These are phyloP conservation scores for Huntiella savannae DNA, from an alignment of 2,329 filamentous ascomycete species.

Conservation along the genomic window DNA sequence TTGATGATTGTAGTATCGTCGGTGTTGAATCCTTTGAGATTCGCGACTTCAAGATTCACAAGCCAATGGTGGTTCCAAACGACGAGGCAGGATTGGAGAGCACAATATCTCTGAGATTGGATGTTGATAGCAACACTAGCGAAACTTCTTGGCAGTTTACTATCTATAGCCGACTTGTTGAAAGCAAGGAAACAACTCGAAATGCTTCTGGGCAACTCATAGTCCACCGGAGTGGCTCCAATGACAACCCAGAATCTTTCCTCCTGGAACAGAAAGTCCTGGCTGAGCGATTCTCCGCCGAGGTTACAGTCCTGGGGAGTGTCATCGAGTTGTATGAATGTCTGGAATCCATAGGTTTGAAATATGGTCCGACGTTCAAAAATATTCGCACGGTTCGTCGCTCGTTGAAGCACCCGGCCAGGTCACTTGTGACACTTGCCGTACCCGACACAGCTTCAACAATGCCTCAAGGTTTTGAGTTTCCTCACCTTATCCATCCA, in stretches of 20 bases:
- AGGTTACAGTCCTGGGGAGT: neutral
- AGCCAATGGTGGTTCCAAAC: constrained; percentile 31
- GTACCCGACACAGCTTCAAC: constrained; percentile 30
- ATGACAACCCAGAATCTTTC: neutral
- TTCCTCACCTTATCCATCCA: constrained; percentile 36
- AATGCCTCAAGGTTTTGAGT: constrained; percentile 36
- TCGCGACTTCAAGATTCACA: constrained; percentile 26
- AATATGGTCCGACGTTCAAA: constrained; percentile 31
- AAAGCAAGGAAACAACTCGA: constrained; percentile 13
- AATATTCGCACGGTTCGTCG: constrained; percentile 24
- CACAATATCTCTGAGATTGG: constrained; percentile 24
- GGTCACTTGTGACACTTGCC: constrained; percentile 18
- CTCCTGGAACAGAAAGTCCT: neutral
- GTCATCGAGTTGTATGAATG: constrained; percentile 24
- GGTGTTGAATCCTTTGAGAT: constrained; percentile 23
- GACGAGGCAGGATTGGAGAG: constrained; percentile 30
- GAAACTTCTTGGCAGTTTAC: constrained; percentile 20
- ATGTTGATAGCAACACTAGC: constrained; percentile 4
- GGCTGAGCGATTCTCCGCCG: neutral
- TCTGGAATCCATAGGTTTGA: constrained; percentile 30
- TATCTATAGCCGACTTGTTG: constrained; percentile 27
- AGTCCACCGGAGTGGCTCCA: neutral
- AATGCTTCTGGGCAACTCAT: constrained; percentile 21
- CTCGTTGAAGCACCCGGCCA: constrained; percentile 17
- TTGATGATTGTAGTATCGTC: constrained; percentile 7